phyloP scores from a whole-genome alignment of 768 basidiomycete species.

The Termitomyces sp. region DNA sequence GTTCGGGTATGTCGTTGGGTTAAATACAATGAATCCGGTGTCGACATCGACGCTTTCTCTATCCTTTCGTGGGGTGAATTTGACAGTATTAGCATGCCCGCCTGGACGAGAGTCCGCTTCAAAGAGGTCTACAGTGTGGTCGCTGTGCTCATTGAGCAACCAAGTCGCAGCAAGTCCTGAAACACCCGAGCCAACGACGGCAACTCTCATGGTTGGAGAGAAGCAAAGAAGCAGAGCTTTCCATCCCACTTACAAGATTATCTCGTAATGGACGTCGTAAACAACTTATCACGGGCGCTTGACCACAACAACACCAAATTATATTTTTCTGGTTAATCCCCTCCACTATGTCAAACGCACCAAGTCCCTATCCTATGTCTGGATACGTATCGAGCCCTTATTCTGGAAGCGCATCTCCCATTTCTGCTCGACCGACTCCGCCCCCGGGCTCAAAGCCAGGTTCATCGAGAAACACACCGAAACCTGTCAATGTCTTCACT shows the following conservation, averaged over 20 bases:
- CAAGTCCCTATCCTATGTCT: neutral
- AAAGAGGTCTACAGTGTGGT: conserved; percentile 71
- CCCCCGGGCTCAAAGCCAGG: conserved; percentile 9
- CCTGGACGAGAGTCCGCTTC: conserved; percentile 64
- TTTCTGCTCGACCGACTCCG: conserved; percentile 6
- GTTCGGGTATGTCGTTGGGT: conserved; percentile 74
- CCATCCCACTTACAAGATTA: neutral
- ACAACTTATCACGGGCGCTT: neutral
- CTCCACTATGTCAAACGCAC: conserved; percentile 8
- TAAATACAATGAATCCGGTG: conserved; percentile 67
- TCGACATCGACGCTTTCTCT: conserved; percentile 50
- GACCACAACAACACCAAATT: neutral
- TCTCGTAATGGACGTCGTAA: neutral
- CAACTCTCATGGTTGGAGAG: conserved; percentile 44
- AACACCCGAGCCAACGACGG: conserved; percentile 74
- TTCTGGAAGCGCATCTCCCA: conserved; percentile 9
- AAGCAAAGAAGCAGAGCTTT: neutral
- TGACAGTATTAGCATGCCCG: conserved; percentile 74
- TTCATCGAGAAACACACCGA: conserved; percentile 32
- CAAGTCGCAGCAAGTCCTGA: conserved; percentile 75
- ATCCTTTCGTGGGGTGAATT: conserved; percentile 33
- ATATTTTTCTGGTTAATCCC: neutral
- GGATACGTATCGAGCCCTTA: conserved; percentile 8
- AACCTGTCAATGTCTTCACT: conserved; percentile 51
- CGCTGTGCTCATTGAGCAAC: conserved; percentile 70